Percentiles rank a stretch among this genome's conserved stretches.
phyloP scores from a whole-genome alignment of 192 early-diverging fungal genomes.

The Funneliformis geosporum region DNA sequence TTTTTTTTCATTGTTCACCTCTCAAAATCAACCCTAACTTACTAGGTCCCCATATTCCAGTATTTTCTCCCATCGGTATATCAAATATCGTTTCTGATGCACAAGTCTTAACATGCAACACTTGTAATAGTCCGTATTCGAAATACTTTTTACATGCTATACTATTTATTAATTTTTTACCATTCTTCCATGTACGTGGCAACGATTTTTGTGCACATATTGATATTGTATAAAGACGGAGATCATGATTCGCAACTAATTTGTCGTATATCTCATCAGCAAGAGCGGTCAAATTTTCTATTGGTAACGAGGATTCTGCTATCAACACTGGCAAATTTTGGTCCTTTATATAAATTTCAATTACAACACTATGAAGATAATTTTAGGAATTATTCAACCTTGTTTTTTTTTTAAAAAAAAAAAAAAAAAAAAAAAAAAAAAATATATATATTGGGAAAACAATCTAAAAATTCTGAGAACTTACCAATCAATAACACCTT shows the following conservation, averaged over 20 bases:
- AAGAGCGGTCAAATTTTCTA: conserved; percentile 52
- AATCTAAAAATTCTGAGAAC: background rate
- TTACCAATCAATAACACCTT: conserved; percentile 45
- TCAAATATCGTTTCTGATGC: conserved; percentile 65
- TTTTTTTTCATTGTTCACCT: no score
- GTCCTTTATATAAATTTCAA: conserved; percentile 68
- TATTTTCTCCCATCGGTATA: conserved; percentile 57
- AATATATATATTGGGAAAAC: background rate
- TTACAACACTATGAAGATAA: conserved; percentile 49
- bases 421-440: no score
- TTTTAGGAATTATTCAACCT: background rate
- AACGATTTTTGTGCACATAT: conserved; percentile 61
- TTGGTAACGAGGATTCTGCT: conserved; percentile 58
- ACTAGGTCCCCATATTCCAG: conserved; percentile 52
- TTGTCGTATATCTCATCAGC: conserved; percentile 57
- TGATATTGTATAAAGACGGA: conserved; percentile 62
- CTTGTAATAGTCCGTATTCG: conserved; percentile 59
- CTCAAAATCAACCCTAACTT: conserved; percentile 12
- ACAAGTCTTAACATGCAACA: conserved; percentile 57
- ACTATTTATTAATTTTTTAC: conserved; percentile 64
- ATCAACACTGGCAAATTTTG: conserved; percentile 75
- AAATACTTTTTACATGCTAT: conserved; percentile 67
- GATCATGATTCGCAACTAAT: conserved; percentile 59
- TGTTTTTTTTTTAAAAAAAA: background rate
- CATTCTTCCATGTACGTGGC: conserved; percentile 72